Evolutionary conservation across 305 asterid genomes (phyloP).

Genomic region (Caryopteris hybrid): DNA sequence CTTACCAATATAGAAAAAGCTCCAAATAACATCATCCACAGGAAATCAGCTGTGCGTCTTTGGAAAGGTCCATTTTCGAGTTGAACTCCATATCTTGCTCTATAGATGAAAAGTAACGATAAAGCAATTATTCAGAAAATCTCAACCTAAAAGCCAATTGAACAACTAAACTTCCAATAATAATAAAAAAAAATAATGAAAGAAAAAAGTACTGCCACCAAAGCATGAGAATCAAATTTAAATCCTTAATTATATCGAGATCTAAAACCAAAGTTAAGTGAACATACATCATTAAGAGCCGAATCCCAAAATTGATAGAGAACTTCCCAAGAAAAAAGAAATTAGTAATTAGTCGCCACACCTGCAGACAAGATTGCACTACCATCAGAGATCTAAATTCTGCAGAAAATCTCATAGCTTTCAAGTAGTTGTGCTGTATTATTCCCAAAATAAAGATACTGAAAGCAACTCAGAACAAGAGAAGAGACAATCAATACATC

Average conservation of each 20-base stretch:
- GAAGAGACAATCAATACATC: not conserved
- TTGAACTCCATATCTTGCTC: slow-evolving; percentile 99
- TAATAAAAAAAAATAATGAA: not conserved
- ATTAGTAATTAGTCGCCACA: slow-evolving; percentile 75
- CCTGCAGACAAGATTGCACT: slow-evolving; percentile 39
- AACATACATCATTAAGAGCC: slow-evolving; percentile 97
- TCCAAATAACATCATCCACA: slow-evolving; percentile 99
- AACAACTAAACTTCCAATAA: slow-evolving; percentile 14
- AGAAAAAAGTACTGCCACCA: not conserved
- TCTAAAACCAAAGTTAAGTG: slow-evolving; percentile 3
- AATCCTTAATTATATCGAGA: slow-evolving; percentile 1
- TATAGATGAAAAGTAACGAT: slow-evolving; percentile 26
- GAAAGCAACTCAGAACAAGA: not conserved
- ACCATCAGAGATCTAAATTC: slow-evolving; percentile 10
- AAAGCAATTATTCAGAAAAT: slow-evolving; percentile 11
- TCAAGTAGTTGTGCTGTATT: not conserved
- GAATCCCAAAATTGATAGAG: slow-evolving; percentile 93
- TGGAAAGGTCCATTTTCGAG: slow-evolving; percentile 83
- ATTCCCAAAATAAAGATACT: not conserved
- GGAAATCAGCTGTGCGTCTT: slow-evolving; percentile 94
- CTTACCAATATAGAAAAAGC: slow-evolving; percentile 62
- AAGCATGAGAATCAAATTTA: slow-evolving; percentile 9
- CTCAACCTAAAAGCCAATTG: not conserved
- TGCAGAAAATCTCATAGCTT: slow-evolving; percentile 1
- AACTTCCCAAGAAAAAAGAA: slow-evolving; percentile 86